Conservation (phyloP, 306 rosid genomes). For the Begonia fuchsioides region DNA sequence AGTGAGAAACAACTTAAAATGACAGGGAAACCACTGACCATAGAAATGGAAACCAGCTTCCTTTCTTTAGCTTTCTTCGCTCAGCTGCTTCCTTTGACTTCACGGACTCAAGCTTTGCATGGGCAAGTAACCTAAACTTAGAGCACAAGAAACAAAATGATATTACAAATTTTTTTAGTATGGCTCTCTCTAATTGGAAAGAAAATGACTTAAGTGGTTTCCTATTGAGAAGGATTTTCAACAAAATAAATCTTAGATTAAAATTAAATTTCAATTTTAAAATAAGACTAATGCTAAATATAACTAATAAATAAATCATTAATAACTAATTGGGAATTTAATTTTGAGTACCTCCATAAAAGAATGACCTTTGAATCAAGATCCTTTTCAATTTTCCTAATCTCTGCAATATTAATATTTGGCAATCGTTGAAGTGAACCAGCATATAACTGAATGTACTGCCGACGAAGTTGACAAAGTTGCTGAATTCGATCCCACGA, state of each 20-base stretch:
- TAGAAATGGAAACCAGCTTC: conserved; percentile 77
- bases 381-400: conserved; percentile 87
- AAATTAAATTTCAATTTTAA: too few species aligned
- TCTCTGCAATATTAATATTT: conserved; percentile 26
- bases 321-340: conserved; percentile 2
- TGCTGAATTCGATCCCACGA: conserved; percentile 80
- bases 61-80: conserved; percentile 45
- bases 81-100: conserved; percentile 91
- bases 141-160: too few species aligned
- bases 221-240: too few species aligned
- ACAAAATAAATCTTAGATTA: too few species aligned
- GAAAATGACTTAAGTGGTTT: too few species aligned
- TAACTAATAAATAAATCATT: too few species aligned
- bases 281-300: too few species aligned
- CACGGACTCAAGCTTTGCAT: conserved; percentile 85
- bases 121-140: conserved; percentile 66
- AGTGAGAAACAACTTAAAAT: conserved; percentile 2
- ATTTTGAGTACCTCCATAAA: conserved; percentile 69
- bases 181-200: too few species aligned
- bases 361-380: conserved; percentile 89
- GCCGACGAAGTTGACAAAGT: conserved; percentile 92
- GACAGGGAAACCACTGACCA: conserved; percentile 32
- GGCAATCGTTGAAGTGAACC: conserved; percentile 55
- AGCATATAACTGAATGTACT: conserved; percentile 66
- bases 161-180: too few species aligned